Base-by-base conservation (phyloP, 306 rosid genomes). In the Mimosa bimucronata region DNA sequence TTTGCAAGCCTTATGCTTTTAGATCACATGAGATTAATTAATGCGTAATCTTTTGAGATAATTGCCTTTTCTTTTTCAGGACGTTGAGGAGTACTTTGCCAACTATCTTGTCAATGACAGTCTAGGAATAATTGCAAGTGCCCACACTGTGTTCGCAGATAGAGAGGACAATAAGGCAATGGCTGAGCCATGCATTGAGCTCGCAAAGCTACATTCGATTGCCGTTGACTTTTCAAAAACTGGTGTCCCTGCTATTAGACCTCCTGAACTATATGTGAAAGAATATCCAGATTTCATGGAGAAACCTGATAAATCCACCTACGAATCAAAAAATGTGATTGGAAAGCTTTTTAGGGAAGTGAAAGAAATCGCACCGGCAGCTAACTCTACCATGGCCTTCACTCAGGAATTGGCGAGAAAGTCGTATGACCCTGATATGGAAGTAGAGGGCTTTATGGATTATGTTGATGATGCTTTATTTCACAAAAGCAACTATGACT, bases 171-270 rank as follows among this genome's bases (percentile, higher is more conserved):
- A 0, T 0, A 90, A 90, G 84, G 97, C 97, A 67, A 89, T 83
- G 97, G 77, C 93, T 74, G 18, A 18, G 2, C 81, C 83, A 7
- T 94, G 97, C 58, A 37, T 85, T 53, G 80, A 90, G 85, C 97
- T 94, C 12, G 97, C 97, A n/a, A 88, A 79, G 80, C 74, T 94
- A 61, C 87, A 84, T 71, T 94, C 97, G 30, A 45, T 83, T 4
- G 98, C 98, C 0, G 97, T 94, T 12, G 98, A 94, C 86, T 92
- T 90, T 62, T 93, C 97, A 2, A 94, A 94, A 80, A 90, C 97
- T 0, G 98, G 97, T 2, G 85, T 90, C 5, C 92, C 97, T 2
- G 98, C 97, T 29, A 85, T 79, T n/a, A 79, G 88, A 29, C 94
- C 97, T 12, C 77, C 3, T 4, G 77, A 83, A 2, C 89, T 92